Conservation (phyloP, 2,329 filamentous ascomycete genomes). For the Aspergillus fructus region DNA sequence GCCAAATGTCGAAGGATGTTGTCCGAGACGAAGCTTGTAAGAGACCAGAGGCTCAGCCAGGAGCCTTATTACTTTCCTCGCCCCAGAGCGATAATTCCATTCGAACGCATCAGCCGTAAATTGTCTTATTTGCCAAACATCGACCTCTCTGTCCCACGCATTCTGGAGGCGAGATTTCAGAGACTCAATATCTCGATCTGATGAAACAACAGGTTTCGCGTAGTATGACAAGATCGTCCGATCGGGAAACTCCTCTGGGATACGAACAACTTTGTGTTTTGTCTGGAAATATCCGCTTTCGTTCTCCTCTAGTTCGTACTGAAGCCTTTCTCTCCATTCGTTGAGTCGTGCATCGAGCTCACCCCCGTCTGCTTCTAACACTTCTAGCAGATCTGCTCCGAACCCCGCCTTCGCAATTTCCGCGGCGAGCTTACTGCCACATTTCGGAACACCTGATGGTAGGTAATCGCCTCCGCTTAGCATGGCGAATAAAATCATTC, state of each 20-base stretch:
- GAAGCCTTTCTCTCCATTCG: conserved; percentile 70
- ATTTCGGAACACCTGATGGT: conserved; percentile 81
- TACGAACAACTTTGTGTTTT: conserved; percentile 69
- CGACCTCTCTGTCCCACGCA: conserved; percentile 62
- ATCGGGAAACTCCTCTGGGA: conserved; percentile 81
- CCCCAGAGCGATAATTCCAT: conserved; percentile 76
- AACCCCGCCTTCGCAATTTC: conserved; percentile 89
- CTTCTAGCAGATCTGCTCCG: conserved; percentile 65
- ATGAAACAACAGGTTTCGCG: conserved; percentile 80
- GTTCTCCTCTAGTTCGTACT: conserved; percentile 78
- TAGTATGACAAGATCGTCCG: conserved; percentile 80
- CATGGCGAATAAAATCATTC: conserved; percentile 90
- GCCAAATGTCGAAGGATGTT: conserved; percentile 20
- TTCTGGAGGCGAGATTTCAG: conserved; percentile 52
- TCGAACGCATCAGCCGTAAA: conserved; percentile 81
- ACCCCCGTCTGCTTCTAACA: conserved; percentile 55
- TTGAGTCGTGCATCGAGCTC: conserved; percentile 43
- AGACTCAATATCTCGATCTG: conserved; percentile 54
- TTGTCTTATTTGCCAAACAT: conserved; percentile 65
- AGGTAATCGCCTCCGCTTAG: conserved; percentile 96
- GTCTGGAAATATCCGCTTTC: conserved; percentile 76
- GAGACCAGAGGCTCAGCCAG: conserved; percentile 75
- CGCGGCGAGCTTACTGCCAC: conserved; percentile 83
- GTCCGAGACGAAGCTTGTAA: conserved; percentile 50
- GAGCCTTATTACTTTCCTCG: conserved; percentile 79